Evolutionary conservation across 495 filamentous ascomycete genomes (phyloP), one percentile per base, ranked within the genome.

Genomic region (Hypoxylon trugodes): DNA sequence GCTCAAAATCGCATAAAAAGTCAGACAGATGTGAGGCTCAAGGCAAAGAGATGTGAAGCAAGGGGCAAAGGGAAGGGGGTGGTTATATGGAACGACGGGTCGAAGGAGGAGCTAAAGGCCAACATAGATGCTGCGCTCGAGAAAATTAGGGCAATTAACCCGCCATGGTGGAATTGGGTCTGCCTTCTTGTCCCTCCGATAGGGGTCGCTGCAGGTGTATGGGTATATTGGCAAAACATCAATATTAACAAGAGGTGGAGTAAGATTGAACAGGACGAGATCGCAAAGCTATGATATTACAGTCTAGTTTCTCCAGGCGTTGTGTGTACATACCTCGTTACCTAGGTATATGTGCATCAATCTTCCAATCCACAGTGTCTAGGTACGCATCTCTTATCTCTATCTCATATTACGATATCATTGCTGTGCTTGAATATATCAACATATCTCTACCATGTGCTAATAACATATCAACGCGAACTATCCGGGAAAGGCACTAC

Each of bases 11-110:
- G 96, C 9, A 90, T 98, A 2, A 71, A 75, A 38, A 93, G 90
- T 64, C 96, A 98, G 83, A 89, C 87, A 51, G 89, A 92, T 76
- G 87, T 96, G 47, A 81, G 80, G 72, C 84, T 88, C 59, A 98
- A 98, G 83, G 92, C 90, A 38, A 78, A 77, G 68, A 77, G 90
- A 76, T 87, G 86, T 32, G 77, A 88, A 78, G 83, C 77, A 51
- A 77, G 89, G 41, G 86, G 90, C 8, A 72, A 72, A 49, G 79
- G 79, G 26, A 75, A 72, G 55, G 95, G 95, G 0, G 82, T 89
- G 9, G 90, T 96, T 36, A 84, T 98, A 10, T 89, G 87, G 88
- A 98, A 98, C 81, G 93, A 97, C 79, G 84, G 82, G 2, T 86
- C 81, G 19, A 86, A 76, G 69, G 86, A 84, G 32, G 84, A 91